Conservation (phyloP, 306 rosid genomes). For the Acmispon strigosus region DNA sequence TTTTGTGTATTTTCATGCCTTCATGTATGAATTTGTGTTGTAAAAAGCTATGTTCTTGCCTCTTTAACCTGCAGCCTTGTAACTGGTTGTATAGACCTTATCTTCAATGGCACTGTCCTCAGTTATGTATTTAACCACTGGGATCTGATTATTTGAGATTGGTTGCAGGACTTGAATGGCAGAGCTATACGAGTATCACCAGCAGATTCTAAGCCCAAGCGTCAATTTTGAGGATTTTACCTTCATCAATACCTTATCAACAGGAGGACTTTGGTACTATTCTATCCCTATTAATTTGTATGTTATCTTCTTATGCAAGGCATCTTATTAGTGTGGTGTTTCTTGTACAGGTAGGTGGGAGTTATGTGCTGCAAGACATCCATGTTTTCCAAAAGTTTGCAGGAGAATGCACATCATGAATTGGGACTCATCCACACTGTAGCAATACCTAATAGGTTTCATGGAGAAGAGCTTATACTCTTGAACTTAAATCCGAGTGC, state of each 20-base stretch:
- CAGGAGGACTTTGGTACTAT: conserved; percentile 28
- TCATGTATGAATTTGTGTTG: not conserved
- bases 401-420: not conserved
- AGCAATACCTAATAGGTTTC: conserved; percentile 4
- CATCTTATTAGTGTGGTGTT: not conserved
- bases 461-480: conserved; percentile 13
- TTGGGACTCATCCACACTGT: not conserved
- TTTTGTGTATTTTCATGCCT: not conserved
- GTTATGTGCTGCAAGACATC: conserved; percentile 6
- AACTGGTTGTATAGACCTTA: not conserved
- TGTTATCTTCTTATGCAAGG: not conserved
- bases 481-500: conserved; percentile 17
- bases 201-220: conserved; percentile 73
- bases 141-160: conserved; percentile 15
- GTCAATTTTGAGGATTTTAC: conserved; percentile 41
- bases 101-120: not conserved
- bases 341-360: conserved; percentile 25
- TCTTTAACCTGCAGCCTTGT: not conserved
- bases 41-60: not conserved
- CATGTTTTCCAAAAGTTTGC: conserved; percentile 15
- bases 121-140: not conserved
- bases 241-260: conserved; percentile 8
- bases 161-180: conserved; percentile 74
- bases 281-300: not conserved
- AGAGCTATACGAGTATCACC: conserved; percentile 64